These are phyloP conservation scores for Lichtheimia ornata DNA, from an alignment of 371 early-diverging fungal genomes.

Conservation along the genomic window DNA sequence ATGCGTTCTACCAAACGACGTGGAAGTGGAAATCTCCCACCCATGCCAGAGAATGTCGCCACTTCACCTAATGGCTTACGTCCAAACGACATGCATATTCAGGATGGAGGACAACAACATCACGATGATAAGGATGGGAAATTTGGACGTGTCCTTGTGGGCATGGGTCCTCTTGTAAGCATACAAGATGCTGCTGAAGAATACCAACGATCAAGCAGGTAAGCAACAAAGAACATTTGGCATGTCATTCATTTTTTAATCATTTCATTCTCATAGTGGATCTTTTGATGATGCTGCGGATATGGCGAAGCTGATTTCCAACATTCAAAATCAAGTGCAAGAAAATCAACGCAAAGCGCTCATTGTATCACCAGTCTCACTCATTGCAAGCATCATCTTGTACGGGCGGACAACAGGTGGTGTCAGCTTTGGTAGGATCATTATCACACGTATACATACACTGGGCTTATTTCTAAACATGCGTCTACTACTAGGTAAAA, in stretches of 20 bases:
- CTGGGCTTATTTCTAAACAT: neutral
- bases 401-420: conserved; percentile 52
- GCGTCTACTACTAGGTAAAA: conserved; percentile 29
- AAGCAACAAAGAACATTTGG: neutral
- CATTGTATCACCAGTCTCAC: conserved; percentile 42
- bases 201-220: conserved; percentile 22
- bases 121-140: conserved; percentile 18
- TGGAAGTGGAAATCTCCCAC: too few relatives aligned
- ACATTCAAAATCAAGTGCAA: conserved; percentile 36
- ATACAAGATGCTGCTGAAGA: conserved; percentile 42
- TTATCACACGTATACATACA: too few relatives aligned
- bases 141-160: conserved; percentile 39
- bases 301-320: conserved; percentile 19
- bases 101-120: conserved; percentile 9
- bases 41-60: neutral
- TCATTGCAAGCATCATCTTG: conserved; percentile 41
- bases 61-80: conserved; percentile 17
- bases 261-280: conserved; percentile 3
- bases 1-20: conserved; percentile 23
- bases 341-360: conserved; percentile 39
- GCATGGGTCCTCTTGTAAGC: conserved; percentile 46
- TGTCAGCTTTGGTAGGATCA: conserved; percentile 26
- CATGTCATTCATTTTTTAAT: neutral
- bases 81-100: conserved; percentile 47
- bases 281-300: conserved; percentile 18